These are phyloP conservation scores for Fusarium avenaceum DNA, from an alignment of 2,329 filamentous ascomycete genomes.

Conservation along the genomic window DNA sequence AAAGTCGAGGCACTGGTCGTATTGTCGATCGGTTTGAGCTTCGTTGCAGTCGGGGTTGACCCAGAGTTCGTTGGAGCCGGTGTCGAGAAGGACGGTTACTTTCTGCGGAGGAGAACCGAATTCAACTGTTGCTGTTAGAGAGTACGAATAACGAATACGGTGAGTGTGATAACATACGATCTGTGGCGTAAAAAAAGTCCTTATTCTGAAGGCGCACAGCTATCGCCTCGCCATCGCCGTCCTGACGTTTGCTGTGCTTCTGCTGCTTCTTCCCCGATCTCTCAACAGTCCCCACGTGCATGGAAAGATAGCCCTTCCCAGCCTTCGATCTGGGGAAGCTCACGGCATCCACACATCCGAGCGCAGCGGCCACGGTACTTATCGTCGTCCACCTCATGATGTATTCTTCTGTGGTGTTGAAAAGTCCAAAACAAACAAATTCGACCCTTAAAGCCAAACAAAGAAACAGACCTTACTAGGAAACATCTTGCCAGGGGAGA, in stretches of 20 bases:
- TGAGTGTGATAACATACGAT: constrained; percentile 51
- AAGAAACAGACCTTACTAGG: too few species aligned
- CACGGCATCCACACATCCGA: constrained; percentile 36
- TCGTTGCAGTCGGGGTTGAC: constrained; percentile 64
- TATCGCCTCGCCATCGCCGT: constrained; percentile 47
- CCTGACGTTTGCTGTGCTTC: constrained; percentile 35
- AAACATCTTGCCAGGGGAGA: background rate
- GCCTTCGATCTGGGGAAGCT: constrained; percentile 49
- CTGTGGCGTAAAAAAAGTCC: constrained; percentile 57
- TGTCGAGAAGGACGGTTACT: constrained; percentile 64
- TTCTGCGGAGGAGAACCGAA: constrained; percentile 60
- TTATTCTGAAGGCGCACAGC: constrained; percentile 53
- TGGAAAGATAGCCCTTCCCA: constrained; percentile 56
- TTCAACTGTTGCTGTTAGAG: constrained; percentile 52
- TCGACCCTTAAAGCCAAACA: too few species aligned
- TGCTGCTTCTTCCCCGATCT: constrained; percentile 46
- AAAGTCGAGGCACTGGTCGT: constrained; percentile 56
- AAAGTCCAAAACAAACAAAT: background rate
- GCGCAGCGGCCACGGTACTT: constrained; percentile 28
- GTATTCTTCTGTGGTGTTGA: constrained; percentile 15
- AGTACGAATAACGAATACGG: background rate
- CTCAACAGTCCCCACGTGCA: constrained; percentile 54
- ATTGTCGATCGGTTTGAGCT: constrained; percentile 53
- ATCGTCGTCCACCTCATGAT: constrained; percentile 48
- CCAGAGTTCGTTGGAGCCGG: constrained; percentile 68